Conservation (phyloP, 371 early-diverging fungal species). For the Syncephalastrum monosporum region DNA sequence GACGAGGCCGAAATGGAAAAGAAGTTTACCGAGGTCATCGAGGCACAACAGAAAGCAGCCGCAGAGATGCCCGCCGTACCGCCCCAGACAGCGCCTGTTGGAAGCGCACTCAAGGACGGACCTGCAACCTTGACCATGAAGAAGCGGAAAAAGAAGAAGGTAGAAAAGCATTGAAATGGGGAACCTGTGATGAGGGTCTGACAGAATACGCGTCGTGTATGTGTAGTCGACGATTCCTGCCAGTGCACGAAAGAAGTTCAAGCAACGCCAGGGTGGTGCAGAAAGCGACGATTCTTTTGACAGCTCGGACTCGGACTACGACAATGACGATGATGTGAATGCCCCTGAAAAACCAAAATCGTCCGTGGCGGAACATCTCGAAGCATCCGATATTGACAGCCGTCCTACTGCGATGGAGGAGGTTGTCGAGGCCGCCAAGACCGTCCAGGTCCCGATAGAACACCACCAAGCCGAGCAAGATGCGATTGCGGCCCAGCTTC, state of each 20-base stretch:
- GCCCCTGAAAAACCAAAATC: conserved; percentile 22
- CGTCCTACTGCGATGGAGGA: conserved; percentile 44
- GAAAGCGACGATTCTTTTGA: conserved; percentile 65
- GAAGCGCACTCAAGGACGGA: conserved; percentile 51
- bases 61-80: conserved; percentile 7
- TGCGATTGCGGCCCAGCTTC: conserved; percentile 34
- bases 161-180: conserved; percentile 3
- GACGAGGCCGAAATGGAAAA: conserved; percentile 21
- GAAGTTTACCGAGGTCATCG: conserved; percentile 6
- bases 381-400: conserved; percentile 30
- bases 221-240: conserved; percentile 44
- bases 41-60: conserved; percentile 3
- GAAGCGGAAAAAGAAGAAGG: conserved; percentile 52
- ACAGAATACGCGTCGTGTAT: not conserved
- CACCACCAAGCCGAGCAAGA: conserved; percentile 41
- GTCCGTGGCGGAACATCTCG: conserved; percentile 31
- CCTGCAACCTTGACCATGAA: conserved; percentile 29
- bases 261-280: conserved; percentile 48
- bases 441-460: conserved; percentile 20
- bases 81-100: conserved; percentile 21
- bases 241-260: conserved; percentile 40
- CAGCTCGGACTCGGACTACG: conserved; percentile 67
- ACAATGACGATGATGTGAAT: conserved; percentile 41
- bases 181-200: not conserved
- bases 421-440: conserved; percentile 39